Evolutionary conservation across 257 asterid genomes (phyloP).

Genomic region (Gentiana macrophylla): DNA sequence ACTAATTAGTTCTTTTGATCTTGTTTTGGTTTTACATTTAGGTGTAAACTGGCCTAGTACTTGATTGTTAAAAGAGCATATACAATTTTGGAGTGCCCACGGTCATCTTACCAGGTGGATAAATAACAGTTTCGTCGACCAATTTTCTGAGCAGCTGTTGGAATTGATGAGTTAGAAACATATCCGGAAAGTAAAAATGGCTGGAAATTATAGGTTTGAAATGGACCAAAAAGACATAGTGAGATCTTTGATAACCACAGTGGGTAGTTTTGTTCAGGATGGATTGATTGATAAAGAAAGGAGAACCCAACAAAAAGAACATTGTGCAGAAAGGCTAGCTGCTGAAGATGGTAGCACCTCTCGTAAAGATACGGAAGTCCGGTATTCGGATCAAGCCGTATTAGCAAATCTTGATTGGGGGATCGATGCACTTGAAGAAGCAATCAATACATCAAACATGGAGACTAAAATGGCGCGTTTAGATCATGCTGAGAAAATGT

Average conservation of each 20-base stretch:
- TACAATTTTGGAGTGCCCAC: no score
- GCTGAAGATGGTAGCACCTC: constrained; percentile 46
- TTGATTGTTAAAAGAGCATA: no score
- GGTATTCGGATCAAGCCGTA: constrained; percentile 80
- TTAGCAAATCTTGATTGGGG: constrained; percentile 87
- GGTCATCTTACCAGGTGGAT: not conserved
- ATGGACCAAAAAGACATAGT: constrained; percentile 59
- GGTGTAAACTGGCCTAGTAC: no score
- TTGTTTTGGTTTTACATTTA: no score
- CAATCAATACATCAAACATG: constrained; percentile 48
- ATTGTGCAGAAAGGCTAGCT: constrained; percentile 72
- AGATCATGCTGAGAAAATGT: constrained; percentile 72
- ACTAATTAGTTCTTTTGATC: no score
- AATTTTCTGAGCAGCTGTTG: not conserved
- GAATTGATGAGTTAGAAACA: not conserved
- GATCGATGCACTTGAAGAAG: constrained; percentile 78
- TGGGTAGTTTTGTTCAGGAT: constrained; percentile 56
- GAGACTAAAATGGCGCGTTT: constrained; percentile 69
- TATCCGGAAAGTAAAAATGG: constrained; percentile 13
- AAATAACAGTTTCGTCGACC: not conserved
- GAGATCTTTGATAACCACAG: constrained; percentile 32
- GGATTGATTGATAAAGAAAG: constrained; percentile 39
- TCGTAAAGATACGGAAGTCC: constrained; percentile 28
- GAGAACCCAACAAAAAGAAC: constrained; percentile 53
- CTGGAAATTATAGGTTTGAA: constrained; percentile 38